Base-by-base conservation (phyloP, 2,329 filamentous ascomycete genomes). In the Parafenestella ontariensis region DNA sequence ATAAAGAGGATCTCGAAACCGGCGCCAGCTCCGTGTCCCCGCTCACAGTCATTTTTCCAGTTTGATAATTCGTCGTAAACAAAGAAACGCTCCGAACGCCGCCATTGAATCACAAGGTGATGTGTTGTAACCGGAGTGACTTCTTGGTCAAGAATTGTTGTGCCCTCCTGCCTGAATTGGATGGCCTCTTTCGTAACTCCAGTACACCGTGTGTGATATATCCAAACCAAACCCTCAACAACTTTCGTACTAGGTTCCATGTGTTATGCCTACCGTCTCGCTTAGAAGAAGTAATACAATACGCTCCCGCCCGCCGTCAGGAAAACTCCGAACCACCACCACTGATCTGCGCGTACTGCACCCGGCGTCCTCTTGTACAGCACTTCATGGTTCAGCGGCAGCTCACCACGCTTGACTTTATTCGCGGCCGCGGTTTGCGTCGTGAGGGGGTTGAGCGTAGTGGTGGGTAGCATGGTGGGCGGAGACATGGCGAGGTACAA, bases 381-480 rank as follows among this genome's bases (percentile, higher is more conserved):
- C 7, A 75, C 67, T 46, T 77, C 79, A 64, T 76, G 77, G 56
- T 76, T 76, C 21, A 78, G 48, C 3, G 78, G 78, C 4, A 78
- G 64, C 26, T 73, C 69, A 6, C 53, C 68, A 40, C 68, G 74
- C 63, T 72, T 76, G 45, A 66, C 64, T 49, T 74, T 80, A 3
- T 77, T 72, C 1, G 67, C 58, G 1, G 77, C 65, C 6, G 68
- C 52, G 11, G 69, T 73, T 10, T 72, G 62, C 13, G 75, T 74
- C 3, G 71, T 70, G 18, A 76, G 69, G 0, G 87, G 85, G 66
- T 89, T 87, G 55, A 91, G 78, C 0, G 86, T 89, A 10, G 80
- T 79, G 3, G 88, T 90, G 1, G 88, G 88, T 5, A 90, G 82
- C 87, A 91, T 91, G 66, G 87, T 77, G 0, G 88, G 87, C 5